These are phyloP conservation scores for Starmerella roubikii DNA, from an alignment of 805 yeast species.

Conservation along the genomic window DNA sequence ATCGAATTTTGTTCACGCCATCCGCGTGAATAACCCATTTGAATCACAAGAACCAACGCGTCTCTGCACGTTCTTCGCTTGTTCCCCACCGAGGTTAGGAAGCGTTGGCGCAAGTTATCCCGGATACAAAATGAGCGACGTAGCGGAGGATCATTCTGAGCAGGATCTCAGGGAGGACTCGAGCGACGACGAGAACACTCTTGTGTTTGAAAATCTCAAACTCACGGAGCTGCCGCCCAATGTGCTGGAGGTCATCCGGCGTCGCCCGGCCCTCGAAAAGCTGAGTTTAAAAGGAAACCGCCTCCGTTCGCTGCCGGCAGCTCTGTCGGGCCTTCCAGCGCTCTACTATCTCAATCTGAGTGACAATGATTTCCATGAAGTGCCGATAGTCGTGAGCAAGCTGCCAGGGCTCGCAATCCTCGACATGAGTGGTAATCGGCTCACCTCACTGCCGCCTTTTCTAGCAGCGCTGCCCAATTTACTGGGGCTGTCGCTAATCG, in stretches of 20 bases:
- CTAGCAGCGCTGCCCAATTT: slow-evolving; percentile 29
- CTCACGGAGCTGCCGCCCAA: slow-evolving; percentile 26
- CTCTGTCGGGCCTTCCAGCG: slow-evolving; percentile 29
- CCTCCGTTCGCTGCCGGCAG: slow-evolving; percentile 34
- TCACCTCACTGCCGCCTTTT: slow-evolving; percentile 37
- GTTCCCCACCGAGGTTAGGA: too few relatives aligned
- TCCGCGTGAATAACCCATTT: too few relatives aligned
- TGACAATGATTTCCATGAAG: slow-evolving; percentile 38
- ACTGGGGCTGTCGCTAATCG: slow-evolving; percentile 46
- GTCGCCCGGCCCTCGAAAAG: slow-evolving; percentile 23
- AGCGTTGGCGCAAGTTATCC: too few relatives aligned
- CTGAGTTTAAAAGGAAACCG: slow-evolving; percentile 43
- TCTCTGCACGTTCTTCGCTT: too few relatives aligned
- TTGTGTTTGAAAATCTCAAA: slow-evolving; percentile 8
- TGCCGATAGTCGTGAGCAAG: slow-evolving; percentile 34
- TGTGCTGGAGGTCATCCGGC: slow-evolving; percentile 28
- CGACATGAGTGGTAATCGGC: slow-evolving; percentile 47
- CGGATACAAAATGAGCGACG: too few relatives aligned
- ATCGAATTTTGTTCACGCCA: too few relatives aligned
- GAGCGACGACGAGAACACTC: slow-evolving; percentile 9
- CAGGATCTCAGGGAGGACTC: background rate
- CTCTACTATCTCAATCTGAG: slow-evolving; percentile 55
- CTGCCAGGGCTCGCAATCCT: slow-evolving; percentile 43
- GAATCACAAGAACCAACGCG: too few relatives aligned
- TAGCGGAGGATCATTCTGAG: too few relatives aligned